Base-by-base conservation (phyloP, 345 rosid genomes). In the Heritiera littoralis region DNA sequence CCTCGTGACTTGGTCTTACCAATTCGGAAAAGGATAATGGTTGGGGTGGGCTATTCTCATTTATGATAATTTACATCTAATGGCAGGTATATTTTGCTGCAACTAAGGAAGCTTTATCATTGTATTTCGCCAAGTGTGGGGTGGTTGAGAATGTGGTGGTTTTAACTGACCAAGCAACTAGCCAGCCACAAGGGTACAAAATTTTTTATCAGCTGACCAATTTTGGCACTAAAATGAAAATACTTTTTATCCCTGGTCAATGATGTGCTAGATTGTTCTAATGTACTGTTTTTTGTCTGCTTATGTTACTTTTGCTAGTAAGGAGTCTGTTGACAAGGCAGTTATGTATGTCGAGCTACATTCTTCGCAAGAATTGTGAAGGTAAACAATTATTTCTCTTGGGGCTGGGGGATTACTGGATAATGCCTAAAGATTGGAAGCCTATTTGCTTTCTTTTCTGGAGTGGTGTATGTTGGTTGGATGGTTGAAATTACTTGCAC, bases 1-100 rank as follows among this genome's bases (percentile, higher is more conserved):
- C 55, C 55, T 13, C 18, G 17, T 12, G 6, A 51, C 15, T 12
- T 51, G 55, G 55, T 51, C 5, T 12, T 17, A 17, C 55, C 6
- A 51, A 51, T 1, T 12, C 55, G 13, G 55, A 12, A 51, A 13
- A 51, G 1, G 55, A 63, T 48, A 48, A 48, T 48, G 52, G 52
- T 48, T 48, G 8, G 52, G 13, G 13, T 48, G 13, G 52, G 14
- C 14, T 48, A 12, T 11, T 63, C 11, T 63, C 6, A 30, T 15
- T 30, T 28, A 20, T 63, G 67, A 43, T 43, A 63, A 63, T 30
- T 20, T 65, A 43, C 6, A 4, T 43, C 32, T 64, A 30, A 9
- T 9, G 32, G 72, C 82, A 87, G 90, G 88, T 87, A 66, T 76
- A 85, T 78, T 78, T 85, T 80, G 86, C 84, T 68, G 87, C 86